Base-by-base conservation (phyloP, 768 basidiomycete species). In the Peribolospora baueri region DNA sequence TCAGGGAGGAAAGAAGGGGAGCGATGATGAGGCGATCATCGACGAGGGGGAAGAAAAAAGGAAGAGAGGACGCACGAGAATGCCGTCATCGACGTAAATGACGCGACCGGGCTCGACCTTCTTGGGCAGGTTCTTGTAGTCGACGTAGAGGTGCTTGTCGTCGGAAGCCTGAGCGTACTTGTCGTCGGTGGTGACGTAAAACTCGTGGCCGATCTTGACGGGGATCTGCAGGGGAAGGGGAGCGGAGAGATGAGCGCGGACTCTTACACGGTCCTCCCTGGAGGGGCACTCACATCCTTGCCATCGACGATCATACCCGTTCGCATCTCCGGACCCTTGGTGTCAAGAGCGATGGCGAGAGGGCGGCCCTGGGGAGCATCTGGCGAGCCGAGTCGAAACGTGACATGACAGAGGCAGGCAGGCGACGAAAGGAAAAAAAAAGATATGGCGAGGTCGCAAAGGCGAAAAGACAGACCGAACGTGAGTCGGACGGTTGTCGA, bases 251-350 rank as follows among this genome's bases (percentile, higher is more conserved):
- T 25, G 25, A 58, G 56, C 56, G 58, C 52, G 41, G 25, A 25
- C 25, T 25, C 25, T 25, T 25, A 25, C 25, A 55, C 38, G 43
- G 14, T 46, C 36, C 40, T 25, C 25, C 25, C 25, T 25, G 25
- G 25, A 25, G 25, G 38, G 46, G 60, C 46, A 73, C 84, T 61
- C 67, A 93, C 87, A 65, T 98, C 93, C 60, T 74, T 73, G 67
- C 77, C 76, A 64, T 86, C 77, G 69, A 73, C 79, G 73, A 91
- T 97, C 67, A 87, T 64, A 56, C 93, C 93, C 48, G 93, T 97
- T 59, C 93, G 82, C 72, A 98, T 98, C 72, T 97, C 93, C 45
- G 93, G 93, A 56, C 93, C 93, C 85, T 98, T 98, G 58, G 93
- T 98, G 70, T 98, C 93, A 55, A 98, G 73, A 63, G 93, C 93